Conservation (phyloP, 495 filamentous ascomycete genomes). For the Penicillium simplicissimum region DNA sequence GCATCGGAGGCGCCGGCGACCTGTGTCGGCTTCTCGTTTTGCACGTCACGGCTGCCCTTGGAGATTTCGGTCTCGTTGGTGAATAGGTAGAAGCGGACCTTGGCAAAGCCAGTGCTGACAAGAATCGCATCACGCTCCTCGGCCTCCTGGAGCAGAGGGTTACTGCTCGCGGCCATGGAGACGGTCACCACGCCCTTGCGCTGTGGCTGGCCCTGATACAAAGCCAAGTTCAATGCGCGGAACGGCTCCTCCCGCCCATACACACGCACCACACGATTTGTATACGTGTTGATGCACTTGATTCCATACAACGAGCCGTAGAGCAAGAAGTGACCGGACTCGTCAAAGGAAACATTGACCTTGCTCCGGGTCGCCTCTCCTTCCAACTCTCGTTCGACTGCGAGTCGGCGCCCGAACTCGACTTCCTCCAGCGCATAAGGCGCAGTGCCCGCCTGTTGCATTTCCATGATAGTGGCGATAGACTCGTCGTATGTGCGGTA, state of each 20-base stretch:
- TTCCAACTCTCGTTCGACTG: constrained; percentile 84
- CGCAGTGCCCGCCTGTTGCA: constrained; percentile 90
- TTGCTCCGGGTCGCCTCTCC: constrained; percentile 64
- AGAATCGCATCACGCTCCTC: constrained; percentile 91
- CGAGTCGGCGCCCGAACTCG: constrained; percentile 89
- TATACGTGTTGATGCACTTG: constrained; percentile 93
- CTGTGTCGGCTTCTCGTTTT: constrained; percentile 84
- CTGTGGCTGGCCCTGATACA: constrained; percentile 96
- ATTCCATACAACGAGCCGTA: constrained; percentile 89
- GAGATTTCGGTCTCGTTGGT: constrained; percentile 83
- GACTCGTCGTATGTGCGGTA: constrained; percentile 95
- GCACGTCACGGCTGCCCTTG: constrained; percentile 84
- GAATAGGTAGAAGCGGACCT: constrained; percentile 97
- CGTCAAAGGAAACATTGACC: constrained; percentile 89
- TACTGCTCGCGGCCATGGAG: constrained; percentile 94
- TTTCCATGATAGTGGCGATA: constrained; percentile 77
- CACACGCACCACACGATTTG: constrained; percentile 83
- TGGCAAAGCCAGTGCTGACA: constrained; percentile 77
- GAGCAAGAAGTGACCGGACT: constrained; percentile 91
- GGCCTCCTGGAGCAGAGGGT: constrained; percentile 90
- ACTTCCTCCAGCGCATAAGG: constrained; percentile 77
- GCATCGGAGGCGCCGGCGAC: constrained; percentile 39
- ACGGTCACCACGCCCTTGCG: constrained; percentile 90
- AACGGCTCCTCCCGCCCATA: constrained; percentile 89
- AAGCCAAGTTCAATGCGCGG: constrained; percentile 72